Base-by-base conservation (phyloP, 805 yeast species). In the Zygosaccharomyces kombuchaensis region DNA sequence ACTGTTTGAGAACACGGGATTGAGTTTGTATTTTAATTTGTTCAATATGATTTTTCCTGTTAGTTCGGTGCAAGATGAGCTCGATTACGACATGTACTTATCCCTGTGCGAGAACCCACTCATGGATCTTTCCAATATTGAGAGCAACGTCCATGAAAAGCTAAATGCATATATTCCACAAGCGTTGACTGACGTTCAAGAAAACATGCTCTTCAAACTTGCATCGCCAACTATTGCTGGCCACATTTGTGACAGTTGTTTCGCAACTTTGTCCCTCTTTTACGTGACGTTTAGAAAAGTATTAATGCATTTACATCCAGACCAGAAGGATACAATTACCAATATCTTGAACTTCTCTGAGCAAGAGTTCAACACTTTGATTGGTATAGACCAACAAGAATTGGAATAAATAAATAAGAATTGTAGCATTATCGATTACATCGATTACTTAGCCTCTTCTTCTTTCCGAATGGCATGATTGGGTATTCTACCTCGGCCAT, bases 401-500 rank as follows among this genome's bases (percentile, higher is more conserved):
- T 19, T 13, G 25, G 25, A 32, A 32, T 32, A 34, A 23, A 36
- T 41, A 32, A 9, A 16, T 17, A 29, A 27, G 17, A 13, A 6
- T 17, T 32, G 17, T 21, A 25, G 26, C 14, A 13, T 12, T 13
- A n/a, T 9, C 29, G 31, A 23, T 29, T 26, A 39, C 5, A 19
- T 31, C 16, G 37, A 39, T 27, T 30, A 21, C 10, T 31, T 6
- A 26, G 16, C 30, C 13, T 23, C 30, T n/a, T 37, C 29, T 16
- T 31, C 42, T 13, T 30, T 27, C 9, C 43, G 36, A 34, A 37
- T 29, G 10, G 62, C 54, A 46, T 58, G 68, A 14, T 56, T 67
- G 1, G 96, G 96, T 8, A 74, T 60, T 54, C 78, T 72, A 5
- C 96, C 97, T 53, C 97, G 75, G 9, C 97, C 97, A 58, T 89